phyloP scores from a whole-genome alignment of 257 asterid genomes.

The Jacaranda copaia region DNA sequence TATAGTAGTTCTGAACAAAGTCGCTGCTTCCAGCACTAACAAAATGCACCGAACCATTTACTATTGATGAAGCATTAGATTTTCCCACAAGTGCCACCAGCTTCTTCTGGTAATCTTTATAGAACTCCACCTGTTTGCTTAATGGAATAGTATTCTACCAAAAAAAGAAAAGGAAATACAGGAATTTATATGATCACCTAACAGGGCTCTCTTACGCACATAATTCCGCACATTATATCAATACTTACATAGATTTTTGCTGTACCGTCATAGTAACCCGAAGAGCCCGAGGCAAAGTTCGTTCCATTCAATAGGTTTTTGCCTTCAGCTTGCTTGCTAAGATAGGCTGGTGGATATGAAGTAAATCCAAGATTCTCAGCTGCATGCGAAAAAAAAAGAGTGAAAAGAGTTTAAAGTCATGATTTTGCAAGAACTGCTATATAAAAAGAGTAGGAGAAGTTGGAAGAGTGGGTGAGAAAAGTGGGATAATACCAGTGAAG shows the following conservation, averaged over 20 bases:
- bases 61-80: constrained; percentile 72
- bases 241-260: constrained; percentile 66
- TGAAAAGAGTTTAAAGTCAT: background rate
- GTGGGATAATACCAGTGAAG: constrained; percentile 61
- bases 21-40: constrained; percentile 88
- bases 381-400: constrained; percentile 36
- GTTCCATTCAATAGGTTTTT: constrained; percentile 70
- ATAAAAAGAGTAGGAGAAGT: background rate
- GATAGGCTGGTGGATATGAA: constrained; percentile 76
- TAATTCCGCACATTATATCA: background rate
- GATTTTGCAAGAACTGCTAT: background rate
- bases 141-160: constrained; percentile 68
- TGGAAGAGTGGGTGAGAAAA: constrained; percentile 33
- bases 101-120: constrained; percentile 73
- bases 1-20: constrained; percentile 81
- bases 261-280: constrained; percentile 76
- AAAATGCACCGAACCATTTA: constrained; percentile 74
- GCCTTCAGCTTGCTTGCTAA: constrained; percentile 63
- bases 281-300: constrained; percentile 87
- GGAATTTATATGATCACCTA: too few relatives aligned
- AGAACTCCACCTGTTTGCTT: constrained; percentile 73
- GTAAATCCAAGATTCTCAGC: constrained; percentile 89
- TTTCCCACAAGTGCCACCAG: constrained; percentile 68
- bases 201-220: too few relatives aligned
- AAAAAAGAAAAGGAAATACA: background rate